Percentiles rank a stretch among this genome's conserved stretches.
Evolutionary conservation across 805 yeast species (phyloP).

Genomic region (Candida chilensis): DNA sequence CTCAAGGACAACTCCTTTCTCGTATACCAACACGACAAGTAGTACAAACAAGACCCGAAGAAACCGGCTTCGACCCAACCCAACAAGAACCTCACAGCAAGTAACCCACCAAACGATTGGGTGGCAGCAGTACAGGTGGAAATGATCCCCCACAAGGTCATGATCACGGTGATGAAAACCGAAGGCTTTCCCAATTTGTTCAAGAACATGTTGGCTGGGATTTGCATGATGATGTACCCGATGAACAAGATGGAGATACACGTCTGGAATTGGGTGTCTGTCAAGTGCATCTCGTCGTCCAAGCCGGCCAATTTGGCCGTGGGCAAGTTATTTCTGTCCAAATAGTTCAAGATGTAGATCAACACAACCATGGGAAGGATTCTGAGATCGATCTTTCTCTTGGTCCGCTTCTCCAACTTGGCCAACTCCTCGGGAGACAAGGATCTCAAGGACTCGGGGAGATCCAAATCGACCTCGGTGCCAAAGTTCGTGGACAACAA

Average conservation of each 20-base stretch:
- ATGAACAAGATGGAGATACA: conserved; percentile 42
- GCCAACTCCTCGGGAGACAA: conserved; percentile 32
- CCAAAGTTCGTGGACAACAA: too few species aligned
- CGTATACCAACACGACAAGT: conserved; percentile 48
- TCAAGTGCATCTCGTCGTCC: conserved; percentile 32
- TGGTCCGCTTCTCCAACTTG: conserved; percentile 30
- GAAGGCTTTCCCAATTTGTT: conserved; percentile 41
- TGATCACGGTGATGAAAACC: conserved; percentile 34
- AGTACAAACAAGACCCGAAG: conserved; percentile 38
- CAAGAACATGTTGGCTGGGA: conserved; percentile 38
- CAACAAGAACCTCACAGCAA: conserved; percentile 32
- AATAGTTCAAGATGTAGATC: conserved; percentile 41
- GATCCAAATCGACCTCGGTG: too few species aligned
- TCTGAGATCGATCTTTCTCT: conserved; percentile 37
- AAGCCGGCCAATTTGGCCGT: conserved; percentile 39
- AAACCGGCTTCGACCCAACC: conserved; percentile 42
- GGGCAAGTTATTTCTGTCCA: conserved; percentile 42
- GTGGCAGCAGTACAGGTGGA: conserved; percentile 37
- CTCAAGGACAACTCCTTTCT: conserved; percentile 39
- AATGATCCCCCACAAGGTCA: conserved; percentile 37
- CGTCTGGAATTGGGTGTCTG: conserved; percentile 36
- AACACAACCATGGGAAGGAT: conserved; percentile 40
- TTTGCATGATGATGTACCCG: conserved; percentile 38
- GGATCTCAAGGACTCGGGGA: conserved; percentile 22
- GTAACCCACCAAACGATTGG: conserved; percentile 29